Evolutionary conservation across 2,329 filamentous ascomycete genomes (phyloP).

Genomic region (Aureobasidium sp.): DNA sequence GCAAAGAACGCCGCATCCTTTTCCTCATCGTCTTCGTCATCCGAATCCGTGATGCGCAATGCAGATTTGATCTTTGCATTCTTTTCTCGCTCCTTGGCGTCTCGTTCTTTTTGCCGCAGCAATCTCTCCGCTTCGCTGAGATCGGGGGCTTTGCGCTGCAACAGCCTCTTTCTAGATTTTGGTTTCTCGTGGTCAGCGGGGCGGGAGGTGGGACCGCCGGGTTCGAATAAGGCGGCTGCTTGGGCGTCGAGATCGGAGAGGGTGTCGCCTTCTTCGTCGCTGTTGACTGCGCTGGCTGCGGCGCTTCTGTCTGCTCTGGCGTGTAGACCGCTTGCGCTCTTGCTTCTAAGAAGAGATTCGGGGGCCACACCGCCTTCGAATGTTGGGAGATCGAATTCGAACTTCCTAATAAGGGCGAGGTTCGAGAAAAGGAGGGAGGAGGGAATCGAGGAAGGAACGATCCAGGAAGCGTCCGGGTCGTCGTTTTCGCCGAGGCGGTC

Average conservation of each 20-base stretch:
- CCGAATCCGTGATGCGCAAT: conserved; percentile 71
- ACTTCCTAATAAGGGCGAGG: conserved; percentile 66
- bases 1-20: conserved; percentile 69
- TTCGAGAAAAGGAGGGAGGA: conserved; percentile 61
- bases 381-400: conserved; percentile 68
- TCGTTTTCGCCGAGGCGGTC: conserved; percentile 61
- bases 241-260: conserved; percentile 32
- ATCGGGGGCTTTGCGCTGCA: conserved; percentile 41
- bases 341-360: conserved; percentile 71
- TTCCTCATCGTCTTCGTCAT: conserved; percentile 82
- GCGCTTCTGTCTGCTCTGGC: conserved; percentile 9
- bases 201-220: conserved; percentile 54
- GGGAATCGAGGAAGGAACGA: conserved; percentile 60
- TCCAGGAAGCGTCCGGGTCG: conserved; percentile 69
- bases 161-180: conserved; percentile 54
- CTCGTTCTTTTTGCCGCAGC: conserved; percentile 54
- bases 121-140: conserved; percentile 55
- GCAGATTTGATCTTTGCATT: conserved; percentile 75
- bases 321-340: conserved; percentile 40
- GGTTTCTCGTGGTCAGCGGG: conserved; percentile 38
- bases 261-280: conserved; percentile 16
- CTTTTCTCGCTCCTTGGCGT: conserved; percentile 68
- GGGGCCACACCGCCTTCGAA: conserved; percentile 71
- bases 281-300: conserved; percentile 8
- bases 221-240: conserved; percentile 54